Conservation (phyloP, 177 flowering plant species). For the Vitis hybrid region DNA sequence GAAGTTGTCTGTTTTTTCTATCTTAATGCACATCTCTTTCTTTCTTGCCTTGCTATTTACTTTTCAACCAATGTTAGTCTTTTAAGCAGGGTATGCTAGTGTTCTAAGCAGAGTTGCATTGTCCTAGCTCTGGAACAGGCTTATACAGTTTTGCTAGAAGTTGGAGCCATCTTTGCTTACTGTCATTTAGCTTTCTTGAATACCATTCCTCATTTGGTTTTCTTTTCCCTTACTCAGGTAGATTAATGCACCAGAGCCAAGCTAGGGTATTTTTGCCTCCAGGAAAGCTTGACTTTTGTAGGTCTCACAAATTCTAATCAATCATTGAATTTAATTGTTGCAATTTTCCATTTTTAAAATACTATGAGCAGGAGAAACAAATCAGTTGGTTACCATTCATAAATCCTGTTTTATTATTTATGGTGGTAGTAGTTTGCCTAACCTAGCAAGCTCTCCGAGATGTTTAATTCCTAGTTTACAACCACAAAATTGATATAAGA, state of each 20-base stretch:
- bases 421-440: too few relatives aligned
- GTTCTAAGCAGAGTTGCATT: background rate
- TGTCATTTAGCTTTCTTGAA: background rate
- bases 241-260: slow-evolving; percentile 1
- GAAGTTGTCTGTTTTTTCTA: background rate
- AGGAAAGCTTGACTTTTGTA: slow-evolving; percentile 2
- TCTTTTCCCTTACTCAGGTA: background rate
- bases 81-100: slow-evolving; percentile 1
- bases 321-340: background rate
- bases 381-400: too few relatives aligned
- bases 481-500: too few relatives aligned
- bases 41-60: slow-evolving; percentile 14
- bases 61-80: slow-evolving; percentile 5
- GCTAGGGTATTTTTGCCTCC: background rate
- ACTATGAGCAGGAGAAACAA: too few relatives aligned
- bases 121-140: slow-evolving; percentile 1
- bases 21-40: background rate
- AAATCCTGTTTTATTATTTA: too few relatives aligned
- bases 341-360: background rate
- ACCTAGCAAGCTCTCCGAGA: too few relatives aligned
- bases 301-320: slow-evolving; percentile 11
- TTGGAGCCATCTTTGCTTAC: slow-evolving; percentile 7
- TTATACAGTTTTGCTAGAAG: slow-evolving; percentile 23
- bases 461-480: too few relatives aligned
- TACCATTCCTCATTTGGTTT: background rate